Percentiles rank a stretch among this genome's conserved stretches.
Evolutionary conservation across 2,329 filamentous ascomycete genomes (phyloP).

Genomic region (Aspergillus clavatus): DNA sequence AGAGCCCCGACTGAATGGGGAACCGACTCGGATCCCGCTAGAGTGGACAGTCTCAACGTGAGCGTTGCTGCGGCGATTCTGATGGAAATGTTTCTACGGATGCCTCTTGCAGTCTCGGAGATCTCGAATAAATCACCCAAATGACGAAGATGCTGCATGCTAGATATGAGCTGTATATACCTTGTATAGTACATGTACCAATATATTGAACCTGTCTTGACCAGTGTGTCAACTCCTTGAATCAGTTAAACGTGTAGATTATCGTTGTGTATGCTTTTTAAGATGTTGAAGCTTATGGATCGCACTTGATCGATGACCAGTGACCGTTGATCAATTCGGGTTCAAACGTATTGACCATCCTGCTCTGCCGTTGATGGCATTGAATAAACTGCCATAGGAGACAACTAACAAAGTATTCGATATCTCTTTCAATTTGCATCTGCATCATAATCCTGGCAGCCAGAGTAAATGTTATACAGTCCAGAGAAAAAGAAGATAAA

Average conservation of each 20-base stretch:
- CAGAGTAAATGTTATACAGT: not conserved
- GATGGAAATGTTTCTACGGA: conserved; percentile 38
- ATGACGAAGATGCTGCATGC: not conserved
- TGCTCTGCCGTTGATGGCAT: no score
- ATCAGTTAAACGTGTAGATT: no score
- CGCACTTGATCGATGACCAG: no score
- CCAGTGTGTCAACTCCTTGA: not conserved
- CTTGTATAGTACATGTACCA: not conserved
- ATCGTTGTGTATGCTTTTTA: no score
- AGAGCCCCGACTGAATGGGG: conserved; percentile 40
- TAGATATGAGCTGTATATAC: not conserved
- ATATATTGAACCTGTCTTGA: no score
- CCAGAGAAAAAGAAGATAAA: not conserved
- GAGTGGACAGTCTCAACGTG: conserved; percentile 88
- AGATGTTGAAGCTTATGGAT: no score
- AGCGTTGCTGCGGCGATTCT: conserved; percentile 80
- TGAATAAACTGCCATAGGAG: no score
- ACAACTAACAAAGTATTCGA: no score
- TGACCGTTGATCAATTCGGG: no score
- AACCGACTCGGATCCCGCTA: conserved; percentile 37
- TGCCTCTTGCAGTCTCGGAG: conserved; percentile 26
- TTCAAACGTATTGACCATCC: no score
- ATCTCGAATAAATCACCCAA: conserved; percentile 8
- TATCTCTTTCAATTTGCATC: no score
- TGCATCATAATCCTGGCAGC: no score